Percentiles rank a stretch among this genome's conserved stretches.
phyloP scores from a whole-genome alignment of 192 early-diverging fungal genomes.

The Coemansia sp. region DNA sequence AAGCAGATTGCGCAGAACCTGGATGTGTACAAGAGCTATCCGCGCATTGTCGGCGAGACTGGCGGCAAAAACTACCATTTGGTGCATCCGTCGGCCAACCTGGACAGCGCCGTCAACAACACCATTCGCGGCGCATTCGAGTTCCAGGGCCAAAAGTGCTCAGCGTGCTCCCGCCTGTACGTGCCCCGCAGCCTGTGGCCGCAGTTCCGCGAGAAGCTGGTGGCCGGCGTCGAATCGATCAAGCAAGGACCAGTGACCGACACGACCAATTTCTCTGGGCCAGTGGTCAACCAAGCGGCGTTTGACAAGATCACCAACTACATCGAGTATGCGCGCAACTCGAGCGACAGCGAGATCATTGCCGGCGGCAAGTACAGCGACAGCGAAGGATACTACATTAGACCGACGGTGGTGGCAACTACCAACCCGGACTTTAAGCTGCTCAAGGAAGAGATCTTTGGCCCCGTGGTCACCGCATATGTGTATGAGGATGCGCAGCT shows the following conservation, averaged over 20 bases:
- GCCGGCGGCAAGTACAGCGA: constrained; percentile 89
- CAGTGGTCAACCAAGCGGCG: constrained; percentile 91
- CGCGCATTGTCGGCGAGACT: constrained; percentile 97
- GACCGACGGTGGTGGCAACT: constrained; percentile 89
- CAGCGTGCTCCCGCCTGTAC: constrained; percentile 89
- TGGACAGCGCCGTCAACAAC: constrained; percentile 76
- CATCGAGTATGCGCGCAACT: constrained; percentile 78
- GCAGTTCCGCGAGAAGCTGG: constrained; percentile 68
- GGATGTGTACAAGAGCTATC: constrained; percentile 87
- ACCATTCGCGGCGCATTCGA: constrained; percentile 94
- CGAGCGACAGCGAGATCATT: constrained; percentile 76
- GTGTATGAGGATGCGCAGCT: constrained; percentile 83
- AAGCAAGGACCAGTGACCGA: constrained; percentile 84
- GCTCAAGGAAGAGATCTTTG: constrained; percentile 96
- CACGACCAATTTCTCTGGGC: constrained; percentile 79
- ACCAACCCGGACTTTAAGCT: constrained; percentile 79
- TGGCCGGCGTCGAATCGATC: constrained; percentile 70
- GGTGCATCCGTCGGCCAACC: constrained; percentile 74
- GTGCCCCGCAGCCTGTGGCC: constrained; percentile 80
- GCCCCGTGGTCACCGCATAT: constrained; percentile 91
- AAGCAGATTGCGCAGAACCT: constrained; percentile 89
- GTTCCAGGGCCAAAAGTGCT: constrained; percentile 99
- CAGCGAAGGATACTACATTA: constrained; percentile 82
- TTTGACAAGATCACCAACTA: constrained; percentile 92
- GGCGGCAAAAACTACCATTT: constrained; percentile 99